phyloP scores from a whole-genome alignment of 805 yeast species.

The Torulaspora indica region DNA sequence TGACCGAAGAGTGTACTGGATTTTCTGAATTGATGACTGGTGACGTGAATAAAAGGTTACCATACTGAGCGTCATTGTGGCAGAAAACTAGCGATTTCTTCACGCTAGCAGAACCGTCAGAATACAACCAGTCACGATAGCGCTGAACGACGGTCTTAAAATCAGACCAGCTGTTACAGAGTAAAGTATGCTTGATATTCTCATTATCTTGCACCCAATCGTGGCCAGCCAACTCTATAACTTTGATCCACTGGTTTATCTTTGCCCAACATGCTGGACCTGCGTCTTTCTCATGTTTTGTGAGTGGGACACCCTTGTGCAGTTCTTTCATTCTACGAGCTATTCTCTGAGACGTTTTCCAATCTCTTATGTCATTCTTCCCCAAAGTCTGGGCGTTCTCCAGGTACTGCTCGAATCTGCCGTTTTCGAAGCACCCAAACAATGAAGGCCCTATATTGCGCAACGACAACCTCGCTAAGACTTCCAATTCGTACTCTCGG shows the following conservation, averaged over 20 bases:
- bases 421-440: slow-evolving; percentile 85
- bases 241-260: slow-evolving; percentile 64
- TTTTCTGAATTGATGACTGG: slow-evolving; percentile 44
- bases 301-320: slow-evolving; percentile 71
- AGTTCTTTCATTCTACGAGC: slow-evolving; percentile 96
- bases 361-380: slow-evolving; percentile 66
- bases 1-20: slow-evolving; percentile 14
- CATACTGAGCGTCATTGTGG: slow-evolving; percentile 96
- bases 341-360: slow-evolving; percentile 72
- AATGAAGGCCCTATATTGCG: slow-evolving; percentile 84
- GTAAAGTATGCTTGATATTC: slow-evolving; percentile 38
- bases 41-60: slow-evolving; percentile 71
- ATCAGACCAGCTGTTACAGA: slow-evolving; percentile 39
- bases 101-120: slow-evolving; percentile 34
- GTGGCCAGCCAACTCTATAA: slow-evolving; percentile 39
- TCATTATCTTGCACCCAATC: slow-evolving; percentile 37
- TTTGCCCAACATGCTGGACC: slow-evolving; percentile 71
- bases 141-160: slow-evolving; percentile 46
- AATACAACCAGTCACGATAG: slow-evolving; percentile 62
- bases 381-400: slow-evolving; percentile 76
- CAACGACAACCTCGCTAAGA: slow-evolving; percentile 65
- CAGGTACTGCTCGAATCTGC: slow-evolving; percentile 89
- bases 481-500: slow-evolving; percentile 70
- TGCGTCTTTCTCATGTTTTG: slow-evolving; percentile 46
- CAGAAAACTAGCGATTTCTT: slow-evolving; percentile 65